These are phyloP conservation scores for Elaeis guineensis DNA, from an alignment of 176 grass and related monocot species.

Conservation along the genomic window DNA sequence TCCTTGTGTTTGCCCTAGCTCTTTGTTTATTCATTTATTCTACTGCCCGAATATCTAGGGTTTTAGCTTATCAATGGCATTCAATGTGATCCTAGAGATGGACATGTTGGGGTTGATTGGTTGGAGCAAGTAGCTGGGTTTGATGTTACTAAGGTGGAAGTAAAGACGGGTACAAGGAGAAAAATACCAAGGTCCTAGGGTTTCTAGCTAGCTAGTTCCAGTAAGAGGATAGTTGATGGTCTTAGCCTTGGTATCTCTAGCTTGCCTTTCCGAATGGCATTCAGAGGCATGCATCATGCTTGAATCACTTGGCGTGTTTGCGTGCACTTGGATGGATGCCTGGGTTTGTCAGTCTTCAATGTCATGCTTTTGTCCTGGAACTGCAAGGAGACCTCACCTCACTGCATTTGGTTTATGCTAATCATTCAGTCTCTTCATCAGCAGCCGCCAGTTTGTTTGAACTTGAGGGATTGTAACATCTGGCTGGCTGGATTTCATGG, in stretches of 20 bases:
- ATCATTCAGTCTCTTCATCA: no score
- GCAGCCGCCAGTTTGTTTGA: no score
- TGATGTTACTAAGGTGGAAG: not conserved
- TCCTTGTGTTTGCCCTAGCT: not conserved
- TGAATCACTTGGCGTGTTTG: not conserved
- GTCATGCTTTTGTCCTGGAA: not conserved
- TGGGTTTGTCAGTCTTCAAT: not conserved
- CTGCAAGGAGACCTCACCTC: no score
- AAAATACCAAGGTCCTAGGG: not conserved
- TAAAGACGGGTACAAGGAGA: not conserved
- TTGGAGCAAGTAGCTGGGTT: not conserved
- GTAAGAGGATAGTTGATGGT: no score
- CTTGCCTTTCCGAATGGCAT: not conserved
- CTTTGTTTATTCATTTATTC: not conserved
- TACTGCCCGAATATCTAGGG: not conserved
- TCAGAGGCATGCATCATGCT: not conserved
- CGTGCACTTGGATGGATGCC: not conserved
- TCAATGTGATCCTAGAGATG: not conserved
- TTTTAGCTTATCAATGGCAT: slow-evolving; percentile 4
- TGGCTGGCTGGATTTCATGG: no score
- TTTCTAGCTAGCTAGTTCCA: no score
- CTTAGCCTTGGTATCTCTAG: no score
- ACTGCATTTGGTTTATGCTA: no score
- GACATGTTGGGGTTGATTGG: not conserved
- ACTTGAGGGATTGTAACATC: no score